Base-by-base conservation (phyloP, 169 alveolate species). In the Hammondia hammondi region DNA sequence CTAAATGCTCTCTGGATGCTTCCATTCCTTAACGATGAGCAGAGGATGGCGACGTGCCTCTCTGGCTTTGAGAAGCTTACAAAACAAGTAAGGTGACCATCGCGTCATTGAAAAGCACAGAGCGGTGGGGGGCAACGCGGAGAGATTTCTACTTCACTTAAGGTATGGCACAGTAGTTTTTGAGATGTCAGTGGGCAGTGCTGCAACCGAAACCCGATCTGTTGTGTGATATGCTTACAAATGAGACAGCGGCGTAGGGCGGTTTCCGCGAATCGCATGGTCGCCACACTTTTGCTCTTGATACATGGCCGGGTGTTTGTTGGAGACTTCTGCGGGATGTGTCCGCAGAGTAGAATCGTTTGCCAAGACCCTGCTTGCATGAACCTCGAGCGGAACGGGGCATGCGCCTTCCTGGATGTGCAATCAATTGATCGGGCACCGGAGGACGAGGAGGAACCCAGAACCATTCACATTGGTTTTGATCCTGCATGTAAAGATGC, bases 21-120 rank as follows among this genome's bases (percentile, higher is more conserved):
- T 71, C 95, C 95, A 4, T 92, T 92, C 92, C 56, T 82, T 48
- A 85, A 92, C 32, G 95, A 92, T 14, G 32, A 29, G 82, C 84
- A 61, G 77, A 70, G 92, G 56, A 21, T 32, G 39, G 95, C 57
- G 27, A 85, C 92, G 57, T 92, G 95, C 81, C 92, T 92, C 32
- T 92, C 95, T 6, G 95, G 95, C 71, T 92, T 92, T 67, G 95
- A 92, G 70, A 67, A 81, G 88, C 95, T 92, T 39, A 43, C 92
- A 21, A 85, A 56, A 17, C 92, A 92, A 48, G 95, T 92, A 46
- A 2, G 73, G 4, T 67, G 32, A 52, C 61, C 19, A 10, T 52
- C 61, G 61, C 19, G 61, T 52, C 10, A 14, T 39, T 39, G 19
- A 52, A 10, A 52, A 14, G 19, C 61, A 14, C 61, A 52, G 0